These are phyloP conservation scores for Arthrobotrys musiformis DNA, from an alignment of 2,329 filamentous ascomycete genomes.

Conservation along the genomic window DNA sequence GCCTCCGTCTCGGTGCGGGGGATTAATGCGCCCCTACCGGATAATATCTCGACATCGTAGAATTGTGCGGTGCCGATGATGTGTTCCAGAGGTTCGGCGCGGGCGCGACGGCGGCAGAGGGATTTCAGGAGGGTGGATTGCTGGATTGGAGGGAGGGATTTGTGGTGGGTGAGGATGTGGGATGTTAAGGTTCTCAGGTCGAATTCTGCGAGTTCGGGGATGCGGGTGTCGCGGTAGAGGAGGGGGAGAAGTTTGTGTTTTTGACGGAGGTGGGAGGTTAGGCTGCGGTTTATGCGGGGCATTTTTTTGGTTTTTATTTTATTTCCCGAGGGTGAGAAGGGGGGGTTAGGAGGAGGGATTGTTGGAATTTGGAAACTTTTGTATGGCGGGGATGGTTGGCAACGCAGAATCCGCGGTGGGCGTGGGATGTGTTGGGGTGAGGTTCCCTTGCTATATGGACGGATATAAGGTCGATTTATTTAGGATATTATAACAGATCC, in stretches of 20 bases:
- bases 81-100: constrained; percentile 85
- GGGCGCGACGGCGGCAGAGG: constrained; percentile 69
- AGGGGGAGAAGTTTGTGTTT: constrained; percentile 27
- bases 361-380: constrained; percentile 29
- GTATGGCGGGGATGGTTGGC: background rate
- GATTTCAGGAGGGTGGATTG: constrained; percentile 21
- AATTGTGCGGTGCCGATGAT: constrained; percentile 89
- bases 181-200: constrained; percentile 57
- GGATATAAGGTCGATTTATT: no score
- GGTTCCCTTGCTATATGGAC: background rate
- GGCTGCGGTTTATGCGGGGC: constrained; percentile 11
- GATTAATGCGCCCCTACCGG: constrained; percentile 81
- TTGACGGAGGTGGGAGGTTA: background rate
- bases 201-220: constrained; percentile 41
- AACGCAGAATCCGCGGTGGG: background rate
- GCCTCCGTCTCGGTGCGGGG: constrained; percentile 74
- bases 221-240: constrained; percentile 55
- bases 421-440: background rate
- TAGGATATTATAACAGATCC: background rate
- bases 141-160: background rate
- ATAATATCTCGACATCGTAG: constrained; percentile 81
- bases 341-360: background rate
- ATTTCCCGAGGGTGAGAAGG: no score
- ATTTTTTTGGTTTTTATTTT: no score
- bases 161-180: background rate